Conservation (phyloP, 2,329 filamentous ascomycete species). For the Kalmusia sp. region DNA sequence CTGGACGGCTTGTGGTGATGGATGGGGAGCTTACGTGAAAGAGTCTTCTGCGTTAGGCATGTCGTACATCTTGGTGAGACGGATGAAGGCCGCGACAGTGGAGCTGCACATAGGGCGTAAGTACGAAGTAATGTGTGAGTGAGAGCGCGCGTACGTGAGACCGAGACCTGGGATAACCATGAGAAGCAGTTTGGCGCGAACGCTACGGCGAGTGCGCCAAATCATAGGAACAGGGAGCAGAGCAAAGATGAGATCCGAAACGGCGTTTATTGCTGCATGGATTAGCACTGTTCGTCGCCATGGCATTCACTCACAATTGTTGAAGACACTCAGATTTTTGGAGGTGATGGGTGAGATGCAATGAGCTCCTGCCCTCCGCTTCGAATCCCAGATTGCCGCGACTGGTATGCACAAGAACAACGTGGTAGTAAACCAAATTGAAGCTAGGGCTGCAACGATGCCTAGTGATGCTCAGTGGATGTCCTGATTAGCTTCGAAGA, state of each 20-base stretch:
- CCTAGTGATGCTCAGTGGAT: constrained; percentile 17
- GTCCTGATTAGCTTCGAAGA: not conserved
- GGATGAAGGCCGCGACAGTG: constrained; percentile 49
- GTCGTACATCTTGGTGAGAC: constrained; percentile 24
- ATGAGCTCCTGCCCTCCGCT: not conserved
- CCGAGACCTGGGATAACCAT: constrained; percentile 37
- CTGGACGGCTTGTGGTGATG: not conserved
- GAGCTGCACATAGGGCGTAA: constrained; percentile 39
- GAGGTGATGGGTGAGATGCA: constrained; percentile 48
- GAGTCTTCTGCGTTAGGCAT: constrained; percentile 10
- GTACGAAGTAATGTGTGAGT: not conserved
- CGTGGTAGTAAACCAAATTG: constrained; percentile 52
- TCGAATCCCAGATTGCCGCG: constrained; percentile 51
- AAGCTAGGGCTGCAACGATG: constrained; percentile 40
- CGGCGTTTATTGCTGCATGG: constrained; percentile 34
- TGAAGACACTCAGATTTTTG: constrained; percentile 53
- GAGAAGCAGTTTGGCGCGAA: constrained; percentile 42
- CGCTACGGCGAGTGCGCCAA: constrained; percentile 43
- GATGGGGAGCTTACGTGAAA: constrained; percentile 10
- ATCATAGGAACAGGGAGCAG: constrained; percentile 48
- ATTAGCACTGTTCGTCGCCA: not conserved
- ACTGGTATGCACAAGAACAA: constrained; percentile 57
- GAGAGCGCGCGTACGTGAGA: constrained; percentile 26
- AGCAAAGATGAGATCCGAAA: constrained; percentile 44
- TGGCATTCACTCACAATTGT: constrained; percentile 43